Percentiles rank a stretch among this genome's conserved stretches.
phyloP scores from a whole-genome alignment of 169 alveolate genomes.

The Plasmodium falciparum region DNA sequence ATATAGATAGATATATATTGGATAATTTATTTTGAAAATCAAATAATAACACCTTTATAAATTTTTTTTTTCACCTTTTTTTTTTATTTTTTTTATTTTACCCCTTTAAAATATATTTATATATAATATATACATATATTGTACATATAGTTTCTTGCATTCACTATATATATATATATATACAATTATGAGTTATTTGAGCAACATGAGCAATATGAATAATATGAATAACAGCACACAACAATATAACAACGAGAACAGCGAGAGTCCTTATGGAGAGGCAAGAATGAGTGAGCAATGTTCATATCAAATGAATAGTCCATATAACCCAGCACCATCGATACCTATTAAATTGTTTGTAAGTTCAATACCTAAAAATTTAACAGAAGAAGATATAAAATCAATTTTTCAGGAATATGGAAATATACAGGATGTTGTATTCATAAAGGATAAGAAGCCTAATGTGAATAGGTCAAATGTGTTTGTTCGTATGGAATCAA shows the following conservation, averaged over 20 bases:
- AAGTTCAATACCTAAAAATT: constrained; percentile 89
- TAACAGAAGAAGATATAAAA: constrained; percentile 87
- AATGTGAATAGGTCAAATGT: constrained; percentile 89
- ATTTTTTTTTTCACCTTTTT: too few species aligned
- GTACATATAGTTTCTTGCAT: too few species aligned
- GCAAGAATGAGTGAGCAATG: constrained; percentile 45
- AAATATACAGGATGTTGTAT: constrained; percentile 86
- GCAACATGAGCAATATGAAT: constrained; percentile 24
- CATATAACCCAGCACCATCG: constrained; percentile 92
- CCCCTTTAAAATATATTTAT: too few species aligned
- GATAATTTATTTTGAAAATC: too few species aligned
- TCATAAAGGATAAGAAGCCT: constrained; percentile 89
- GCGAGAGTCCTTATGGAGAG: constrained; percentile 37
- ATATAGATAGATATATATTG: too few species aligned
- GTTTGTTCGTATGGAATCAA: constrained; percentile 88
- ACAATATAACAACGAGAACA: constrained; percentile 32
- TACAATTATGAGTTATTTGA: too few species aligned
- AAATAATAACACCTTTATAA: too few species aligned
- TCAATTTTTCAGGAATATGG: constrained; percentile 90
- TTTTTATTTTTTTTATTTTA: too few species aligned
- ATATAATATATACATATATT: too few species aligned
- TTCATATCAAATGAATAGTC: constrained; percentile 67
- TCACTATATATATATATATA: too few species aligned
- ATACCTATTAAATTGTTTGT: constrained; percentile 91
- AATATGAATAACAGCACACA: constrained; percentile 46